Base-by-base conservation (phyloP, 805 yeast species). In the Hanseniaspora valbyensis region DNA sequence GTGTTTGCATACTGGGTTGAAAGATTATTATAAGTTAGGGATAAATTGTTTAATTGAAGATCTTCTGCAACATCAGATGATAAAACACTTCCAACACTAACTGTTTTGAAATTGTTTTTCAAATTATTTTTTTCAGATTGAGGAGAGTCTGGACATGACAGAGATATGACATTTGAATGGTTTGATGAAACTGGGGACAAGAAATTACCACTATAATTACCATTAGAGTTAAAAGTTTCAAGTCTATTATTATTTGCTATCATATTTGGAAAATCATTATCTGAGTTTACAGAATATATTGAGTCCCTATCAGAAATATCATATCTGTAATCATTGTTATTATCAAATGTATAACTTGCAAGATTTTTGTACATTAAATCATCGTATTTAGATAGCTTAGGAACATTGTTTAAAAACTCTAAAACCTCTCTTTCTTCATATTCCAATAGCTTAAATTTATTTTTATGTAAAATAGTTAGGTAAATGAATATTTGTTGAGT, bases 371-470 rank as follows among this genome's bases (percentile, higher is more conserved):
- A 64, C 58, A 60, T 59, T 21, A 52, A 34, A 52, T 66, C 65
- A 51, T 64, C 68, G 9, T 66, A 53, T 40, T 62, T 61, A 1
- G 67, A 62, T 4, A 64, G 50, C 51, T 64, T 55, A 1, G 69
- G 69, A 2, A 68, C 60, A 49, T 80, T 74, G 54, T 77, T 77
- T 54, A 89, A 70, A 56, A 79, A 78, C 61, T 88, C 94, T 34
- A 88, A 72, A 41, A 87, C 85, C 65, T 89, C 97, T 55, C 84
- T 80, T 61, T 86, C 95, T 59, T 89, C 97, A 55, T 88, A 79
- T 61, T 89, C 96, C 55, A 85, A 73, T 50, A 89, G 71, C 36
- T 83, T 78, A 57, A 78, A 77, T 57, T 83, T 89, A 63, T 82
- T 81, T 46, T 90, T 80, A 64, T 85, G 85, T 56, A 89, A 68